Conservation (phyloP, 768 basidiomycete species). For the Sarcomyxa edulis region DNA sequence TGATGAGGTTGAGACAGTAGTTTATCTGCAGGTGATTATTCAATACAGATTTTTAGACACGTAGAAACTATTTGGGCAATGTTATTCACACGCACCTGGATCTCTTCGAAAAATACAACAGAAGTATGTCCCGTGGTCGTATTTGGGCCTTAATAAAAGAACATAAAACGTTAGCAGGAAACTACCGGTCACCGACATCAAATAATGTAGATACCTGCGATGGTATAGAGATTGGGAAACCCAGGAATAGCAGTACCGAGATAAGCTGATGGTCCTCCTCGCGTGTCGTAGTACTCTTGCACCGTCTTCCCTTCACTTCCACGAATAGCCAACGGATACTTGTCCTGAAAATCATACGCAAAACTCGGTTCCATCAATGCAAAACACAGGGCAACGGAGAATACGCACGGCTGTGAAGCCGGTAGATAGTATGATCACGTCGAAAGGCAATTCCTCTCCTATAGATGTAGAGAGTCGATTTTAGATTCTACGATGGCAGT, state of each 20-base stretch:
- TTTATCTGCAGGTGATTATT: no score
- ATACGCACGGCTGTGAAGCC: conserved; percentile 25
- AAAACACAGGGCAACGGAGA: neutral
- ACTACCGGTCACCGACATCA: neutral
- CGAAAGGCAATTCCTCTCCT: conserved; percentile 29
- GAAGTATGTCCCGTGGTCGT: conserved; percentile 39
- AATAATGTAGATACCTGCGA: conserved; percentile 24
- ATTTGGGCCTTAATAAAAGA: conserved; percentile 29
- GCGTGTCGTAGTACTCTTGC: conserved; percentile 32
- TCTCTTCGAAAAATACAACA: conserved; percentile 36
- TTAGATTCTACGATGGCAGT: conserved; percentile 5
- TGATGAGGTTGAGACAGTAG: conserved; percentile 36
- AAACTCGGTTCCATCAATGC: neutral
- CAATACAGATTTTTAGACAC: neutral
- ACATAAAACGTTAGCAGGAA: neutral
- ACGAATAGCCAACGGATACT: conserved; percentile 25
- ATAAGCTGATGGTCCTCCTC: conserved; percentile 40
- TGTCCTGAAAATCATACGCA: conserved; percentile 17
- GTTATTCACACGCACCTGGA: conserved; percentile 25
- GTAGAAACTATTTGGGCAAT: neutral
- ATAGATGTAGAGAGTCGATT: neutral
- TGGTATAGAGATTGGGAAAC: conserved; percentile 40
- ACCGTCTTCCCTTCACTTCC: conserved; percentile 26
- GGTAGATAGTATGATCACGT: conserved; percentile 35
- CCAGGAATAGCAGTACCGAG: conserved; percentile 36